Conservation (phyloP, 306 rosid genomes). For the Senna siamea region DNA sequence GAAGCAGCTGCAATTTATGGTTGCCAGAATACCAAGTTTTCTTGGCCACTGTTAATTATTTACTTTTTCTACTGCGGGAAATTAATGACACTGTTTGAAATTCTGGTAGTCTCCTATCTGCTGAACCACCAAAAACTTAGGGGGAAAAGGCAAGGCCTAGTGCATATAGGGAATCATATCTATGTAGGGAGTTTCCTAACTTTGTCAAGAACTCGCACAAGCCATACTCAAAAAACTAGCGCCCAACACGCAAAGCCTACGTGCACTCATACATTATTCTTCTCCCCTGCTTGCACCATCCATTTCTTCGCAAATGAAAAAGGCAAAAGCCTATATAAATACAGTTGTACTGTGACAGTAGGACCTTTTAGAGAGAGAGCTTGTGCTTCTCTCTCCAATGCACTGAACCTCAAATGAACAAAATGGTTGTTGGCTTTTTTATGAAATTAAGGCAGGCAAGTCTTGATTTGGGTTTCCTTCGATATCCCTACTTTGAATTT, state of each 20-base stretch:
- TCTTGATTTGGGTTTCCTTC: slow-evolving; percentile 47
- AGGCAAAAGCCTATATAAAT: neutral
- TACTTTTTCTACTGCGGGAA: slow-evolving; percentile 13
- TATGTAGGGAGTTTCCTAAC: slow-evolving; percentile 46
- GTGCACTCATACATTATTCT: slow-evolving; percentile 73
- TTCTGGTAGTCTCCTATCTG: slow-evolving; percentile 37
- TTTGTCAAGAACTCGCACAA: slow-evolving; percentile 39
- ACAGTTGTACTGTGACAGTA: neutral
- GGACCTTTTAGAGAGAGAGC: slow-evolving; percentile 15
- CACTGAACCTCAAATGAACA: slow-evolving; percentile 42
- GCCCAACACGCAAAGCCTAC: slow-evolving; percentile 82
- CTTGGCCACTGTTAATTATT: slow-evolving; percentile 27
- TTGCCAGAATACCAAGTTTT: slow-evolving; percentile 21
- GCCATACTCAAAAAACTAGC: slow-evolving; percentile 65
- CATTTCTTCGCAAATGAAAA: slow-evolving; percentile 33
- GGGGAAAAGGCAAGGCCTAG: slow-evolving; percentile 49
- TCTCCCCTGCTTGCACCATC: slow-evolving; percentile 37
- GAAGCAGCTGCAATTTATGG: slow-evolving; percentile 2
- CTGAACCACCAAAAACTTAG: slow-evolving; percentile 49
- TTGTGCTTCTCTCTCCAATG: slow-evolving; percentile 45
- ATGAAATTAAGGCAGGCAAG: slow-evolving; percentile 49
- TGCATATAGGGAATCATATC: slow-evolving; percentile 64
- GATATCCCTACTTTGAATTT: slow-evolving; percentile 50
- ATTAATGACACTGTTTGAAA: slow-evolving; percentile 45
- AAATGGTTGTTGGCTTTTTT: slow-evolving; percentile 40